Conservation (phyloP, 345 rosid genomes). For the Heritiera fomes region DNA sequence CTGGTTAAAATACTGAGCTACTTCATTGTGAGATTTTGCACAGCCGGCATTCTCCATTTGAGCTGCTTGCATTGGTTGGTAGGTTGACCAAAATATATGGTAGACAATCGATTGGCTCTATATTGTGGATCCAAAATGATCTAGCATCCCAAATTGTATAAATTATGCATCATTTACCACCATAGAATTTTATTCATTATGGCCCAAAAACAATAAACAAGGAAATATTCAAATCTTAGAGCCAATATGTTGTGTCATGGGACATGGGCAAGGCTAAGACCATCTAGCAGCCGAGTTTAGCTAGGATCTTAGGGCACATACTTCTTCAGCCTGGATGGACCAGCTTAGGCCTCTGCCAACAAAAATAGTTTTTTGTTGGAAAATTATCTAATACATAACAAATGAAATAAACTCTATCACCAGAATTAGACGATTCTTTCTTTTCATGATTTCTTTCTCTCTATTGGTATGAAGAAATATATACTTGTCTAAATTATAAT, state of each 20-base stretch:
- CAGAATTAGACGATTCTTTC: no score
- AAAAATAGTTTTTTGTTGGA: no score
- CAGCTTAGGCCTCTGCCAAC: no score
- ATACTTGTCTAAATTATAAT: no score
- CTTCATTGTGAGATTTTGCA: slow-evolving; percentile 41
- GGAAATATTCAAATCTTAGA: neutral
- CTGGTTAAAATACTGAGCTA: slow-evolving; percentile 28
- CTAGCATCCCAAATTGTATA: slow-evolving; percentile 41
- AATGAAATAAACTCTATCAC: no score
- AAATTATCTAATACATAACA: no score
- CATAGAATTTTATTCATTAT: neutral
- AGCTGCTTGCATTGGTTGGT: slow-evolving; percentile 18
- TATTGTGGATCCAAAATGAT: slow-evolving; percentile 64
- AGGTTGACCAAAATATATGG: slow-evolving; percentile 31
- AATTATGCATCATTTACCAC: slow-evolving; percentile 25
- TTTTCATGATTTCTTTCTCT: no score
- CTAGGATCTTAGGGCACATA: slow-evolving; percentile 7
- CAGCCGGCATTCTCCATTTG: slow-evolving; percentile 44
- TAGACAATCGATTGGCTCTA: slow-evolving; percentile 61
- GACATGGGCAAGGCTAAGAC: neutral
- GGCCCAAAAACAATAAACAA: neutral
- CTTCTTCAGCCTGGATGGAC: neutral
- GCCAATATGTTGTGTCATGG: neutral
- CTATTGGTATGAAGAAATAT: no score
- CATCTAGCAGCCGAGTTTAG: neutral